These are phyloP conservation scores for Exophiala sp. DNA, from an alignment of 2,329 filamentous ascomycete species.

Conservation along the genomic window DNA sequence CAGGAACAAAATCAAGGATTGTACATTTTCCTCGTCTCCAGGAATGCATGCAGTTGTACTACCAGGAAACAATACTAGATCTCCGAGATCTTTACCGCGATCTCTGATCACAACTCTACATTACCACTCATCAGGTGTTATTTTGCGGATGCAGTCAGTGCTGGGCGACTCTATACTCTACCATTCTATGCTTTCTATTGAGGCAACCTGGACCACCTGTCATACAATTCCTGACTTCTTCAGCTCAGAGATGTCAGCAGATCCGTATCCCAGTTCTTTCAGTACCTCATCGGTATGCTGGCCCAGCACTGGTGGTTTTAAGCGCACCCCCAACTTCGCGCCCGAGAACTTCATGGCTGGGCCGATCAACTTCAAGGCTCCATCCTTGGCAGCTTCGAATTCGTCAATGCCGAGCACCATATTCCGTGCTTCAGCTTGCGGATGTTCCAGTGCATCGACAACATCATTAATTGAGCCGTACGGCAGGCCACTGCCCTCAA, in stretches of 20 bases:
- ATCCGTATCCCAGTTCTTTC: slow-evolving; percentile 18
- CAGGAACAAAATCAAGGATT: slow-evolving; percentile 18
- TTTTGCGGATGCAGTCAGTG: no score
- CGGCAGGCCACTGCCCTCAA: slow-evolving; percentile 27
- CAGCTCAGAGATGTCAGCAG: slow-evolving; percentile 21
- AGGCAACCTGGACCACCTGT: not conserved
- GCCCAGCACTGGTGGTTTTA: slow-evolving; percentile 24
- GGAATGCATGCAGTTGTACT: slow-evolving; percentile 24
- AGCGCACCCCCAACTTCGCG: slow-evolving; percentile 15
- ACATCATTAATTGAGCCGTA: slow-evolving; percentile 27
- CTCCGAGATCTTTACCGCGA: slow-evolving; percentile 20
- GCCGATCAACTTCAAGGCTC: slow-evolving; percentile 23
- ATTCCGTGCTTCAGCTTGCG: slow-evolving; percentile 21
- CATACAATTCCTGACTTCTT: slow-evolving; percentile 24
- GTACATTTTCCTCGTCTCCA: slow-evolving; percentile 22
- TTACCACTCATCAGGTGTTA: no score
- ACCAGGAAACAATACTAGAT: slow-evolving; percentile 24
- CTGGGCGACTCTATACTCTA: not conserved
- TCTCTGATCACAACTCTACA: slow-evolving; percentile 10
- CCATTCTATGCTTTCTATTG: not conserved
- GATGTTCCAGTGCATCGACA: slow-evolving; percentile 26
- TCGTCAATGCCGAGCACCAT: slow-evolving; percentile 25
- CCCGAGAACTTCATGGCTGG: slow-evolving; percentile 26
- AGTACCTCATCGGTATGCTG: slow-evolving; percentile 26
- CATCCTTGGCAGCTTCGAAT: slow-evolving; percentile 25